These are phyloP conservation scores for Astraeus odoratus DNA, from an alignment of 768 basidiomycete genomes.

Conservation along the genomic window DNA sequence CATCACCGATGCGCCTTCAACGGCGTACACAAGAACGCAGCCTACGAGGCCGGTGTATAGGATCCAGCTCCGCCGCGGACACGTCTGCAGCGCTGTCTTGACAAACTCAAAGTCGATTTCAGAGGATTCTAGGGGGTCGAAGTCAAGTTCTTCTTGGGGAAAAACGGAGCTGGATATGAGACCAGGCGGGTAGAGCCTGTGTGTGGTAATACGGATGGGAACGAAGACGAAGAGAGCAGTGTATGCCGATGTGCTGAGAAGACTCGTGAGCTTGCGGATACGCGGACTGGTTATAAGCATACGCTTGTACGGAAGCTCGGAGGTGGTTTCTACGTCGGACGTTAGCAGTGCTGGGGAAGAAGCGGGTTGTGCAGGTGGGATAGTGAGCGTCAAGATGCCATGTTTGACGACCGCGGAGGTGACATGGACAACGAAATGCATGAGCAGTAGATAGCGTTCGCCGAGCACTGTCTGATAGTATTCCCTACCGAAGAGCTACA, in stretches of 20 bases:
- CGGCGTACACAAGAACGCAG: constrained; percentile 50
- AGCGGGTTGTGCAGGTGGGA: neutral
- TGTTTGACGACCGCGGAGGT: neutral
- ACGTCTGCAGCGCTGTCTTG: constrained; percentile 56
- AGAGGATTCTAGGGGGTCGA: constrained; percentile 47
- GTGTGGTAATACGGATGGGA: no score
- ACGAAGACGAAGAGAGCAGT: constrained; percentile 44
- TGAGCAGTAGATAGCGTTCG: constrained; percentile 62
- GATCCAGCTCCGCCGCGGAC: constrained; percentile 56
- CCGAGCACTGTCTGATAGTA: constrained; percentile 73
- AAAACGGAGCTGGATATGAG: constrained; percentile 32
- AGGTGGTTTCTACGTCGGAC: neutral
- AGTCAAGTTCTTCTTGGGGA: neutral
- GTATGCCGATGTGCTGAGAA: constrained; percentile 64
- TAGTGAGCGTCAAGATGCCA: neutral
- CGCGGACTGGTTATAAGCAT: constrained; percentile 23
- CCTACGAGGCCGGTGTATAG: constrained; percentile 58
- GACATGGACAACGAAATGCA: no score
- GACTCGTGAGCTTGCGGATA: constrained; percentile 45
- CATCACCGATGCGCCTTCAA: constrained; percentile 52
- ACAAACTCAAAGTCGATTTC: constrained; percentile 84
- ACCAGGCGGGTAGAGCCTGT: constrained; percentile 51
- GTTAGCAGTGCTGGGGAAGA: neutral
- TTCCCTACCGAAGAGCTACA: constrained; percentile 77
- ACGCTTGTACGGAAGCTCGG: neutral